Base-by-base conservation (phyloP, 2,329 filamentous ascomycete genomes). In the Pezicula carpinea region DNA sequence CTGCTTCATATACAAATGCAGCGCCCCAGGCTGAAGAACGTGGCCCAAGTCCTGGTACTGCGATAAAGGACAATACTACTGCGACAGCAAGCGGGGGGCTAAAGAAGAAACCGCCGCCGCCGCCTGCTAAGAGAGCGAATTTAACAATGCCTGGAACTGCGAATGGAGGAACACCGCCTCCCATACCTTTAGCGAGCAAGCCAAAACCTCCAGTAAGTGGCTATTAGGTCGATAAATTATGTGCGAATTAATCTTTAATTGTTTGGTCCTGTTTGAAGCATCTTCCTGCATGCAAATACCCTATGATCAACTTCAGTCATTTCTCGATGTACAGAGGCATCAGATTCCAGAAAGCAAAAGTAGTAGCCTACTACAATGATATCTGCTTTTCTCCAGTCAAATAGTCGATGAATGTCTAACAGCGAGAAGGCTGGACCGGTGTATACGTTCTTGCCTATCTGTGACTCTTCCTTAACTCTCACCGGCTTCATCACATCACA, bases 41-140 rank as follows among this genome's bases (percentile, higher is more conserved):
- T 4, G 10, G 14, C n/a, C 29, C 39, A 18, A 49, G 43, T 23
- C 35, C 45, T 6, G 44, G 48, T 21, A 45, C 53, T 45, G 50
- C 44, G 7, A 47, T 46, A 36, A 44, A 39, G 35, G 53, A 56
- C 15, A 53, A 52, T 40, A 47, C 47, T 23, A 48, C 31, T 10
- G 41, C 47, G 15, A 46, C 23, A 13, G 18, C 40, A 15, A 47
- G 38, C 8, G 43, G 46, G 10, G 11, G 53, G 13, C 55, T 52
- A 5, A 63, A 60, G 47, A 66, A 64, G 53, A 66, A 65, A 33
- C 59, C 61, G n/a, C 62, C 64, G 6, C 63, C 64, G 11, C 64
- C 63, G 5, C 61, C 64, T 13, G 56, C 56, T 44, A 66, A 61
- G 47, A 60, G 42, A 32, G 44, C 51, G 14, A 54, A 53, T 6